Base-by-base conservation (phyloP, 768 basidiomycete genomes). In the Fomitopsis serialis region DNA sequence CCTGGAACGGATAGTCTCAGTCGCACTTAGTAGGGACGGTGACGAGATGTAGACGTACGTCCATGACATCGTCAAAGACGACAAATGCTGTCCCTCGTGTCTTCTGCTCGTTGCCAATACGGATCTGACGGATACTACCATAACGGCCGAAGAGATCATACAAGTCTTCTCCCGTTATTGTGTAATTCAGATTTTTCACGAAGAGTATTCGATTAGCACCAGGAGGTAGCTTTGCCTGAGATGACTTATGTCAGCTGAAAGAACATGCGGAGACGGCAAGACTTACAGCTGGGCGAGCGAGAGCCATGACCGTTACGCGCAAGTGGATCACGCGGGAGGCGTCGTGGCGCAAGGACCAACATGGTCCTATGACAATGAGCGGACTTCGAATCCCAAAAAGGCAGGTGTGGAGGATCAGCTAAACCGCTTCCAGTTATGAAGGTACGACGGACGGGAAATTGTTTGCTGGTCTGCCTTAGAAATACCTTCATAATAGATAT, bases 81-180 rank as follows among this genome's bases (percentile, higher is more conserved):
- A 98, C 91, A 65, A 96, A 99, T 0, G 96, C 96, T 9, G 96
- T 98, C 25, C 96, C 96, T 66, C 88, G 91, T 21, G 92, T 88
- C 74, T 97, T 98, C 54, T 83, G 76, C 65, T 93, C 90, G 58
- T 85, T 95, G 45, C 96, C 96, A 58, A 97, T 84, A 57, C 96
- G 83, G 58, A 99, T 86, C 71, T 99, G 96, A 47, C 96, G 85
- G 61, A 99, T 90, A 62, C 90, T 90, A 45, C 96, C 96, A 73
- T 98, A 99, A 58, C 93, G 90, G 52, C 94, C 96, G 62, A 99
- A 98, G 58, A 98, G 76, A 73, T 98, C 96, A 69, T 98, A 98
- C 61, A 98, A 70, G 70, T 98, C 94, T 56, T 93, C 89, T 50
- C 94, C 94, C 29, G 85, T 92, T 60, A 93, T 93, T 69, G 85